phyloP scores from a whole-genome alignment of 2,329 filamentous ascomycete genomes.

The Zymoseptoria ardabiliae region DNA sequence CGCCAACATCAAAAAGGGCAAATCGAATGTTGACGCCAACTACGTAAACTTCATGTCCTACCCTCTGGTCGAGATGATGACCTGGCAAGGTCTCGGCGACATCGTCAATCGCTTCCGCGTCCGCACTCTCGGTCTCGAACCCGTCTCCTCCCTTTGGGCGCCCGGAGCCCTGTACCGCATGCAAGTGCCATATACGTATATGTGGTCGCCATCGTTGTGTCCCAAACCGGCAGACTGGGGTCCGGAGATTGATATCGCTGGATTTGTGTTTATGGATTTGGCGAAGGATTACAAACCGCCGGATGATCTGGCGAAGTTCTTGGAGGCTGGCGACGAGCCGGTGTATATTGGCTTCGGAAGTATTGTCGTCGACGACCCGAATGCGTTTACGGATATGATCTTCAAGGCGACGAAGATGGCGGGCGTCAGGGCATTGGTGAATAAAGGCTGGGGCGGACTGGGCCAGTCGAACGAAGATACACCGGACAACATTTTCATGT shows the following conservation, averaged over 20 bases:
- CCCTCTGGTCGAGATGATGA: constrained; percentile 70
- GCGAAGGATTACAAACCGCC: constrained; percentile 30
- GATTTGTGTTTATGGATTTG: constrained; percentile 32
- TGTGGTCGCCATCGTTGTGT: constrained; percentile 35
- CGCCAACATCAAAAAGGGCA: constrained; percentile 58
- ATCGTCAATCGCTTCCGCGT: constrained; percentile 67
- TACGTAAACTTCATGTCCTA: constrained; percentile 79
- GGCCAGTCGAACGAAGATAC: constrained; percentile 54
- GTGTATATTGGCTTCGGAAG: constrained; percentile 72
- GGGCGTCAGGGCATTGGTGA: constrained; percentile 64
- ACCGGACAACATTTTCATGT: constrained; percentile 59
- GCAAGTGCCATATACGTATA: constrained; percentile 68
- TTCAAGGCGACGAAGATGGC: constrained; percentile 59
- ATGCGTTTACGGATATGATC: constrained; percentile 62
- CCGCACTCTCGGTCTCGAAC: constrained; percentile 62
- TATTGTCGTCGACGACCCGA: constrained; percentile 66
- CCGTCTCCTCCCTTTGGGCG: constrained; percentile 69
- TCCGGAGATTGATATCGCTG: constrained; percentile 29
- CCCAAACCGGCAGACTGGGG: constrained; percentile 40
- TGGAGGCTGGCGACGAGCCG: constrained; percentile 51
- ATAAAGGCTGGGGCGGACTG: constrained; percentile 68
- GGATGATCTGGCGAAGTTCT: constrained; percentile 39
- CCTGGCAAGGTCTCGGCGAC: constrained; percentile 59
- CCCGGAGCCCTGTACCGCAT: constrained; percentile 65
- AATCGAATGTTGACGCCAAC: constrained; percentile 61